These are phyloP conservation scores for Moricandia moricandioides DNA, from an alignment of 345 rosid species.

Conservation along the genomic window DNA sequence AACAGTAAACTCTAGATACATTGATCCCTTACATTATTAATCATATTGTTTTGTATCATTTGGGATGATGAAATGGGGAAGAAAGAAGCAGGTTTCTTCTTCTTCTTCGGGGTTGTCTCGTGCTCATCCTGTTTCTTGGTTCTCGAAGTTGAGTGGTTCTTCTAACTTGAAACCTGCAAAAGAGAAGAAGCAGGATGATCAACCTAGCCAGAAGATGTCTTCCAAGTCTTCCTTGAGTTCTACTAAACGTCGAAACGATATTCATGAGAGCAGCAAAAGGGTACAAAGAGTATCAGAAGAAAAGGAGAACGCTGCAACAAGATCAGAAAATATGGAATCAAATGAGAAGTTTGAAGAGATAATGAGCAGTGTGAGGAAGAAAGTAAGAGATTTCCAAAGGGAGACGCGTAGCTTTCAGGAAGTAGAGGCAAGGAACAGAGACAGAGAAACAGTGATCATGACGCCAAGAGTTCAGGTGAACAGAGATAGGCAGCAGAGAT, in stretches of 20 bases:
- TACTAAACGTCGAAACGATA: constrained; percentile 36
- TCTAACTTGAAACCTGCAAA: constrained; percentile 41
- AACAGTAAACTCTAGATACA: constrained; percentile 21
- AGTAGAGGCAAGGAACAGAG: constrained; percentile 20
- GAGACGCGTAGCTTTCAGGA: constrained; percentile 33
- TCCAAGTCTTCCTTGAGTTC: constrained; percentile 26
- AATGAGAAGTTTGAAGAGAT: constrained; percentile 41
- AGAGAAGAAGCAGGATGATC: constrained; percentile 35
- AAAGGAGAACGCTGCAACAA: constrained; percentile 43
- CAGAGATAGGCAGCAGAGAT: constrained; percentile 38
- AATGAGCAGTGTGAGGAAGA: constrained; percentile 42
- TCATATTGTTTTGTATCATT: not conserved
- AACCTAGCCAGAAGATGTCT: constrained; percentile 32
- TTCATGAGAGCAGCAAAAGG: constrained; percentile 49
- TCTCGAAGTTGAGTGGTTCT: constrained; percentile 56
- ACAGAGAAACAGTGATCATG: constrained; percentile 43
- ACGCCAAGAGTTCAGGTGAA: constrained; percentile 50
- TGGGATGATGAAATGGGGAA: constrained; percentile 65
- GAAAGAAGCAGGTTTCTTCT: constrained; percentile 43
- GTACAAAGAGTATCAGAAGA: constrained; percentile 60
- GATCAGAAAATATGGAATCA: constrained; percentile 34
- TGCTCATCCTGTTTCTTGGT: constrained; percentile 55
- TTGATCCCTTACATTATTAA: too few relatives aligned
- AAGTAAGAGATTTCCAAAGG: constrained; percentile 43
- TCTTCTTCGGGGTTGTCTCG: constrained; percentile 44